Evolutionary conservation across 1,284 basidiomycete genomes (phyloP), one percentile per base, ranked within the genome.

Genomic region (Rhodotorula sp.): DNA sequence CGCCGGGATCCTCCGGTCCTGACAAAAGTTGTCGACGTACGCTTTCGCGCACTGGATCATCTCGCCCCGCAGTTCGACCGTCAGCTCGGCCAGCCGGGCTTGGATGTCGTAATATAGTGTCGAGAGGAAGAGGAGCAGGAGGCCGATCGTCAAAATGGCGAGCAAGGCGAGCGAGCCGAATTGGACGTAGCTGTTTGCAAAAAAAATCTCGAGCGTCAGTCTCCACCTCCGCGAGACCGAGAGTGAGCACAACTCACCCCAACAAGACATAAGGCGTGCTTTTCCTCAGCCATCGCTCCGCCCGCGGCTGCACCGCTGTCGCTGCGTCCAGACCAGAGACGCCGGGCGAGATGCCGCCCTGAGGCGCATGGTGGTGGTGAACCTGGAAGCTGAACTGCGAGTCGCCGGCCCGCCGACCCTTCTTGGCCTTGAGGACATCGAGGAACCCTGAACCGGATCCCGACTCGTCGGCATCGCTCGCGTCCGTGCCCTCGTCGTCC

Each of bases 131-230:
- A 91, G 88, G 57, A 93, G 83, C 56, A 90, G 85, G 64, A 97
- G 85, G 80, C 95, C 97, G 69, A 99, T 84, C 79, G 93, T 91
- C 62, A 94, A 85, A 48, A 91, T 79, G 59, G 95, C 88, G 51
- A 98, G 86, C 8, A 91, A 89, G n/a, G 91, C 84, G 81, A 98
- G 97, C 85, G 97, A 97, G 80, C 92, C 87, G 81, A 98, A 92
- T 81, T 97, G 95, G 21, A 95, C 85, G 81, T 95, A 95, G 73
- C 93, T 94, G 54, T 64, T 26, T 34, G 34, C 34, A 16, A n/a
- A 58, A 39, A 29, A 48, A 58, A 15, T 26, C 6, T 3, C 21
- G 43, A 1, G 23, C 10, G 39, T 52, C 56, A 63, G 48, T 21
- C 2, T n/a, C 7, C 12, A 16, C 21, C 26, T 18, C n/a, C 16